Evolutionary conservation across 257 asterid species (phyloP).

Genomic region (Avicennia marina): DNA sequence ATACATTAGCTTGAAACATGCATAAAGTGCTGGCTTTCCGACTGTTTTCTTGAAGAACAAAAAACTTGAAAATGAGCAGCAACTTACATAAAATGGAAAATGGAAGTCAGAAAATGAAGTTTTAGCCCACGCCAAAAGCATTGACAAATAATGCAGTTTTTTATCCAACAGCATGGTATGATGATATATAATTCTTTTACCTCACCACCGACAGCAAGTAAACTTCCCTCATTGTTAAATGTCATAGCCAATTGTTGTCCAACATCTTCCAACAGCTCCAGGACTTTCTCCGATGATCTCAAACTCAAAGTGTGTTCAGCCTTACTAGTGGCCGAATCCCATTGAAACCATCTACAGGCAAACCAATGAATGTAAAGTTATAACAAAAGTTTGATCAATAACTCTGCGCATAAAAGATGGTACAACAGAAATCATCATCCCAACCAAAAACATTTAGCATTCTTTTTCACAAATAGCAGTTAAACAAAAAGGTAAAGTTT

Average conservation of each 20-base stretch:
- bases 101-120: too few relatives aligned
- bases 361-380: conserved; percentile 4
- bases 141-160: too few relatives aligned
- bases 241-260: conserved; percentile 84
- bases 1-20: too few relatives aligned
- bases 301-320: conserved; percentile 43
- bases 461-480: too few relatives aligned
- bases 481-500: too few relatives aligned
- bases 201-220: conserved; percentile 96
- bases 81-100: too few relatives aligned
- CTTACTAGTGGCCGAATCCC: conserved; percentile 33
- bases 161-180: background rate
- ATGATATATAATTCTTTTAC: conserved; percentile 35
- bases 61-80: too few relatives aligned
- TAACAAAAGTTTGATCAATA: background rate
- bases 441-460: conserved; percentile 1
- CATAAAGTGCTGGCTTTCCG: too few relatives aligned
- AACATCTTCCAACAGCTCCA: conserved; percentile 65
- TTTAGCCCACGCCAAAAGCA: too few relatives aligned
- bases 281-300: conserved; percentile 58
- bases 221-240: conserved; percentile 64
- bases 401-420: background rate
- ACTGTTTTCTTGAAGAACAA: too few relatives aligned
- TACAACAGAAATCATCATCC: background rate
- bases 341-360: conserved; percentile 70